Conservation (phyloP, 1,139 yeast species). For the Candida glucosophila region DNA sequence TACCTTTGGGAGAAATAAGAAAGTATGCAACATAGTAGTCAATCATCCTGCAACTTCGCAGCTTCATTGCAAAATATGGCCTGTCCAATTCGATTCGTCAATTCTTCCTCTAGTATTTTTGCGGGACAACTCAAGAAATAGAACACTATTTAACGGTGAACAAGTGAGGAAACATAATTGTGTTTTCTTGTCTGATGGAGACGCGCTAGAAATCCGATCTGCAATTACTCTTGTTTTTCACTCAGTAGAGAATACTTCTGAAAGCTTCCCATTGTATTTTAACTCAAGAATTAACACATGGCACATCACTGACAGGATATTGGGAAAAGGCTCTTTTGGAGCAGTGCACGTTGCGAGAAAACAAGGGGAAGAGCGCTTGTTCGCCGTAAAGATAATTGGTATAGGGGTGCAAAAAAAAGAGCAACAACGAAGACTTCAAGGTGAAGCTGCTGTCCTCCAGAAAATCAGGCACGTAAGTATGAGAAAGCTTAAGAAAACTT, state of each 20-base stretch:
- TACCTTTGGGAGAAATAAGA: conserved; percentile 10
- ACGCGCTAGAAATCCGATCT: conserved; percentile 28
- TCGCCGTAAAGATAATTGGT: conserved; percentile 45
- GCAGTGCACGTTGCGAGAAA: conserved; percentile 29
- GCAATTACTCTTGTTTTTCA: conserved; percentile 15
- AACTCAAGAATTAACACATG: conserved; percentile 15
- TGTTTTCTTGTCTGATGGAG: conserved; percentile 35
- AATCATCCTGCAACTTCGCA: conserved; percentile 22
- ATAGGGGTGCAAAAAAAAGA: conserved; percentile 6
- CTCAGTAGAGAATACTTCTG: no score
- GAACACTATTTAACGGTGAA: conserved; percentile 36
- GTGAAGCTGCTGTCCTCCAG: conserved; percentile 34
- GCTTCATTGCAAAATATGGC: conserved; percentile 41
- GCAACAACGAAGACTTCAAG: conserved; percentile 4
- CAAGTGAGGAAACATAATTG: conserved; percentile 22
- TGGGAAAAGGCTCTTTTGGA: conserved; percentile 61
- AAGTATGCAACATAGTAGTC: conserved; percentile 6
- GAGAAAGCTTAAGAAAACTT: conserved; percentile 4
- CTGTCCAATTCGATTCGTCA: conserved; percentile 40
- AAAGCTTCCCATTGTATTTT: conserved; percentile 1
- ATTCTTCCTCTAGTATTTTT: conserved; percentile 43
- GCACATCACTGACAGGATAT: conserved; percentile 30
- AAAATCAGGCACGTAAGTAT: conserved; percentile 29
- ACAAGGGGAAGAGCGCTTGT: conserved; percentile 12
- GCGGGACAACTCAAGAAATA: conserved; percentile 47